These are phyloP conservation scores for Diospyros kaki DNA, from an alignment of 148 eudicot genomes.

Conservation along the genomic window DNA sequence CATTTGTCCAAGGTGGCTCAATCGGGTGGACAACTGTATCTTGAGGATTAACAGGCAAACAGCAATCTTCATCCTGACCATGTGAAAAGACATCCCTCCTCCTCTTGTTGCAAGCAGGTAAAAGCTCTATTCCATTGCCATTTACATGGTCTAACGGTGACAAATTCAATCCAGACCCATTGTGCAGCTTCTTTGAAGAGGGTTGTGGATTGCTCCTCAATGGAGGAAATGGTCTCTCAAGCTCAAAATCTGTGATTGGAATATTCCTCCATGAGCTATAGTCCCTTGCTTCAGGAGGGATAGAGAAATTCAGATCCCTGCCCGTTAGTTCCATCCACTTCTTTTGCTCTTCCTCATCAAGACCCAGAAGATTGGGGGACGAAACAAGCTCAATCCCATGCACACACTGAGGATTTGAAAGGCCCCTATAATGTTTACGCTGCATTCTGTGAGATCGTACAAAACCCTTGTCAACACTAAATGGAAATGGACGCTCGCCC, in stretches of 20 bases:
- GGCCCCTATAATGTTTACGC: conserved; percentile 77
- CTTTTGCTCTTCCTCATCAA: conserved; percentile 72
- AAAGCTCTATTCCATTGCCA: conserved; percentile 46
- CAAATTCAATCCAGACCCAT: conserved; percentile 65
- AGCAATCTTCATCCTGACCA: conserved; percentile 46
- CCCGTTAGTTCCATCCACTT: conserved; percentile 73
- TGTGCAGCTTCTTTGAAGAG: conserved; percentile 45
- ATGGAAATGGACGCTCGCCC: conserved; percentile 71
- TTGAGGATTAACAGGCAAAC: conserved; percentile 26
- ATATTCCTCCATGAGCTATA: conserved; percentile 72
- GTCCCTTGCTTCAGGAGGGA: conserved; percentile 67
- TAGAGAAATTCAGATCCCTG: conserved; percentile 49
- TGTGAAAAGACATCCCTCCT: conserved; percentile 49
- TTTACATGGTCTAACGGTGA: conserved; percentile 43
- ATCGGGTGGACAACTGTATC: conserved; percentile 37
- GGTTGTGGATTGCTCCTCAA: conserved; percentile 36
- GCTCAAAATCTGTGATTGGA: conserved; percentile 63
- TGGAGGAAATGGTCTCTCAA: conserved; percentile 50
- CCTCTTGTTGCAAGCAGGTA: conserved; percentile 41
- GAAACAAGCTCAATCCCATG: conserved; percentile 69
- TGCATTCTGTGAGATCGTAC: conserved; percentile 90
- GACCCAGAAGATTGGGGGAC: conserved; percentile 42
- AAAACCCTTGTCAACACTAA: conserved; percentile 72
- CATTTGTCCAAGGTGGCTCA: conserved; percentile 53
- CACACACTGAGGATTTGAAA: conserved; percentile 73